Conservation (phyloP, 331 rosid genomes). For the Pyracantha coccinea region DNA sequence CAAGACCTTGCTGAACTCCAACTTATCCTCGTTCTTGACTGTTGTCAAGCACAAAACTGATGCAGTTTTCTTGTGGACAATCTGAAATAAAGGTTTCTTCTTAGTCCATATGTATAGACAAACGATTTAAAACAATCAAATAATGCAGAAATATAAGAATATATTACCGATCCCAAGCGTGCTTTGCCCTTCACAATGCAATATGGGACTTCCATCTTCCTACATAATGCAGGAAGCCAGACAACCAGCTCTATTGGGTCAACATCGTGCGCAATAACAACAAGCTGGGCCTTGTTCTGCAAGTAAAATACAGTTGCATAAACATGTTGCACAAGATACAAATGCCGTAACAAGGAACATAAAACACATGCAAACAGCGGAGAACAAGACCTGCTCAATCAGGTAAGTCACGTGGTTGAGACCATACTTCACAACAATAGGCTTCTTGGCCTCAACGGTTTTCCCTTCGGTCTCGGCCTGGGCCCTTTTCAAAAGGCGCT, state of each 20-base stretch:
- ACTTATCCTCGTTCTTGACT: slow-evolving; percentile 37
- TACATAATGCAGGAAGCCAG: slow-evolving; percentile 46
- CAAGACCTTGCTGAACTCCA: slow-evolving; percentile 40
- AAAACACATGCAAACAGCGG: neutral
- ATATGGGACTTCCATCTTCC: slow-evolving; percentile 49
- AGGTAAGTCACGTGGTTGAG: slow-evolving; percentile 40
- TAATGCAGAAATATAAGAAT: neutral
- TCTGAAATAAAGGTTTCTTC: slow-evolving; percentile 10
- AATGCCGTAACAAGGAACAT: no score
- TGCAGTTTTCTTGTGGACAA: slow-evolving; percentile 41
- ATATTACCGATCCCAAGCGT: slow-evolving; percentile 34
- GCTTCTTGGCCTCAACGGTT: slow-evolving; percentile 26
- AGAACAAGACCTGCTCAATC: slow-evolving; percentile 26
- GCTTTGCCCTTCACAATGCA: slow-evolving; percentile 49
- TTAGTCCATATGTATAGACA: neutral
- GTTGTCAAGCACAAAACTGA: slow-evolving; percentile 44
- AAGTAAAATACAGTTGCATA: neutral
- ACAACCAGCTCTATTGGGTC: slow-evolving; percentile 46
- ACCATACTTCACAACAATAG: slow-evolving; percentile 32
- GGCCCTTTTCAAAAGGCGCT: slow-evolving; percentile 26
- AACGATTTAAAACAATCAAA: neutral
- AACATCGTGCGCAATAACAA: slow-evolving; percentile 43
- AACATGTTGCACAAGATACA: neutral
- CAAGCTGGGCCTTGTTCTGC: slow-evolving; percentile 50
- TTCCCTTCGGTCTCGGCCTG: slow-evolving; percentile 30